Percentiles rank a stretch among this genome's conserved stretches.
These are phyloP conservation scores for Drosera capensis DNA, from an alignment of 148 eudicot species.

Conservation along the genomic window DNA sequence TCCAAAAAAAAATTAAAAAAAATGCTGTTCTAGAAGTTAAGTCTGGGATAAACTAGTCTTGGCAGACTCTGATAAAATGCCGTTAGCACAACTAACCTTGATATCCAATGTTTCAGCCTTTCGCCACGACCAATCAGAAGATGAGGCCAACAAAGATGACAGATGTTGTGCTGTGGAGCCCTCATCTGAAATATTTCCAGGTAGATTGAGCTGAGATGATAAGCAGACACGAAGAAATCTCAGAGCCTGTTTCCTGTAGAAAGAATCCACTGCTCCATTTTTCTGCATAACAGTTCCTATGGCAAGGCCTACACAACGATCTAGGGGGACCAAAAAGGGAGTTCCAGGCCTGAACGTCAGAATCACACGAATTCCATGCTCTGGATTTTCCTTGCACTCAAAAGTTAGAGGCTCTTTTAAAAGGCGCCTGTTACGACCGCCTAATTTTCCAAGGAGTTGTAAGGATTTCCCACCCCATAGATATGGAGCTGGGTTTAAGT, in stretches of 20 bases:
- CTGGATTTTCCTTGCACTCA: constrained; percentile 97
- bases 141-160: constrained; percentile 44
- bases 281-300: constrained; percentile 82
- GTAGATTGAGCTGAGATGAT: constrained; percentile 86
- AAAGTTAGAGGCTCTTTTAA: constrained; percentile 93
- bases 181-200: constrained; percentile 58
- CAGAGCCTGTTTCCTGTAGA: constrained; percentile 82
- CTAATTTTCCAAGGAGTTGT: constrained; percentile 94
- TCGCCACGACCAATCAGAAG: constrained; percentile 63
- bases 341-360: constrained; percentile 96
- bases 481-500: constrained; percentile 85
- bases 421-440: constrained; percentile 94
- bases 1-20: not conserved
- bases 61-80: not conserved
- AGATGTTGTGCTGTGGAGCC: constrained; percentile 45
- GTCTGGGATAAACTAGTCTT: too few species aligned
- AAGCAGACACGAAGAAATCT: constrained; percentile 84
- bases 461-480: constrained; percentile 87
- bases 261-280: constrained; percentile 58
- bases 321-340: constrained; percentile 92
- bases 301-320: constrained; percentile 95
- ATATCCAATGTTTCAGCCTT: constrained; percentile 61
- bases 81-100: constrained; percentile 36
- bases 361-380: constrained; percentile 93
- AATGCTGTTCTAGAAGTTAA: too few species aligned